Conservation (phyloP, 164 flowering plant genomes). For the Dillenia turbinata region DNA sequence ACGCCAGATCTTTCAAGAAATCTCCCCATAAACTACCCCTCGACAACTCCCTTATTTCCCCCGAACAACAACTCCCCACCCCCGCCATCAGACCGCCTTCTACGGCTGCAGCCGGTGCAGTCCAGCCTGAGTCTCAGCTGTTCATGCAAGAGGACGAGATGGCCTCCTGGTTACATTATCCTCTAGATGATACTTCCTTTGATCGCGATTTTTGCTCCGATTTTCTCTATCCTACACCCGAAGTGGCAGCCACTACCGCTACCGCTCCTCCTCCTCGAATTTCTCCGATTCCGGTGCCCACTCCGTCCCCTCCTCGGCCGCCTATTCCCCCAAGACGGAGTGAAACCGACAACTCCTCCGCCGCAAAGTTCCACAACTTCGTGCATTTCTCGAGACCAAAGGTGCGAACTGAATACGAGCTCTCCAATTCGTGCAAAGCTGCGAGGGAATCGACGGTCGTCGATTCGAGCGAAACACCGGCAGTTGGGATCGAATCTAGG, state of each 20-base stretch:
- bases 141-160: slow-evolving; percentile 92
- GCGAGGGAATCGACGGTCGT: slow-evolving; percentile 44
- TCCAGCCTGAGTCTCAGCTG: slow-evolving; percentile 23
- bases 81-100: slow-evolving; percentile 16
- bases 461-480: slow-evolving; percentile 56
- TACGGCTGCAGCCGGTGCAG: slow-evolving; percentile 3
- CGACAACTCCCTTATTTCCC: slow-evolving; percentile 13
- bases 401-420: slow-evolving; percentile 18
- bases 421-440: slow-evolving; percentile 20
- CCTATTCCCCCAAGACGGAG: slow-evolving; percentile 37
- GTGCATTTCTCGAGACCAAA: slow-evolving; percentile 35
- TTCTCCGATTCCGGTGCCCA: slow-evolving; percentile 7
- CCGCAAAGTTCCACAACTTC: slow-evolving; percentile 29
- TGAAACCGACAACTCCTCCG: background rate
- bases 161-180: slow-evolving; percentile 86
- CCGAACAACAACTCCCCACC: slow-evolving; percentile 5
- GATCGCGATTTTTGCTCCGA: slow-evolving; percentile 44
- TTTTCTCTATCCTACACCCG: slow-evolving; percentile 23
- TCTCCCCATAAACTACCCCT: slow-evolving; percentile 8
- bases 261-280: slow-evolving; percentile 5
- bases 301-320: slow-evolving; percentile 23
- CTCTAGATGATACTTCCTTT: slow-evolving; percentile 40
- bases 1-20: slow-evolving; percentile 34
- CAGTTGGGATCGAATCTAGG: slow-evolving; percentile 14
- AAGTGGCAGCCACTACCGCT: slow-evolving; percentile 1